Base-by-base conservation (phyloP, 2,329 filamentous ascomycete species). In the Hypoxylon sp. region DNA sequence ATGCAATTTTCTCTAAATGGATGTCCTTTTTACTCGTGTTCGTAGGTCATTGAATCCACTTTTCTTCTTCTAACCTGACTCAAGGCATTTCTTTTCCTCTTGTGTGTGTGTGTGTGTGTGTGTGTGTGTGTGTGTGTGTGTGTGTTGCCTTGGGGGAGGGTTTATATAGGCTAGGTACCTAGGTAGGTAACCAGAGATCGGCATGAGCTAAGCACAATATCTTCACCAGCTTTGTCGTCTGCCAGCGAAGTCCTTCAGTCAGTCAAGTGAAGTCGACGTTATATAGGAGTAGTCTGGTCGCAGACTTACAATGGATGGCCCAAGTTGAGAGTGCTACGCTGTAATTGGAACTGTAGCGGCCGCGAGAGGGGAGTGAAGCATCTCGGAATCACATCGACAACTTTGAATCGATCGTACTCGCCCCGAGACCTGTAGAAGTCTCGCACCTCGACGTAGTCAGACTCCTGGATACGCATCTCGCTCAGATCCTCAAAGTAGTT, bases 401-500 rank as follows among this genome's bases (percentile, higher is more conserved):
- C 29, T 8, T 22, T n/a, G 39, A 29, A 31, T 13, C 22, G 33
- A 6, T 33, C 9, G 5, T 29, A 44, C 17, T 44, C 37, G 26
- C 37, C 24, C 9, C 5, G 14, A 31, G 26, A 42, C 52, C 44
- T 22, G 42, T 66, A 61, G 24, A 66, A 46, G 1, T 8, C 11
- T 2, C 10, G 17, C 19, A 62, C 53, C 6, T 29, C 42, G 3
- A 19, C 22, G 24, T 33, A 47, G 17, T 66, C 63, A 1, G 35
- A 26, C 17, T 55, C 35, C 9, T 62, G 51, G 14, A 66, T 62
- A 13, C 47, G 19, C 17, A 42, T 19, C n/a, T 26, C 4, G 11
- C 53, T 48, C 6, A 19, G 53, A 26, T 63, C n/a, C 1, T 19
- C 13, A n/a, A n/a, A 37, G 37, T 64, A 64, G 19, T 64, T 53